Percentiles rank a stretch among this genome's conserved stretches.
These are phyloP conservation scores for Leucosporidium scottii DNA, from an alignment of 768 basidiomycete genomes.

Conservation along the genomic window DNA sequence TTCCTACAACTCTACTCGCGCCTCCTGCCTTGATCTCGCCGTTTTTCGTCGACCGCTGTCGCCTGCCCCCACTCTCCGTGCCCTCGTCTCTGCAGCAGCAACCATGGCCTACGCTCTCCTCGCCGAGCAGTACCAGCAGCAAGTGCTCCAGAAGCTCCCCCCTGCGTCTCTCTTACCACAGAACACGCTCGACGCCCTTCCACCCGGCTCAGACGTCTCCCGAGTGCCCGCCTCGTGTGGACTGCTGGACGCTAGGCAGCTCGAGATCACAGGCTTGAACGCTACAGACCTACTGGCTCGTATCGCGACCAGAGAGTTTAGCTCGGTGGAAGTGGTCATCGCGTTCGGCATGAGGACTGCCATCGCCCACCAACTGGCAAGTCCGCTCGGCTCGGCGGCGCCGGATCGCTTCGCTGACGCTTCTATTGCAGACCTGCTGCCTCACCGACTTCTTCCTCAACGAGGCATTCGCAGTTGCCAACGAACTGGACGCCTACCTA, in stretches of 20 bases:
- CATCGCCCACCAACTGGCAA: slow-evolving; percentile 67
- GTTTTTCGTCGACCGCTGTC: no score
- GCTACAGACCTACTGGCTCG: not conserved
- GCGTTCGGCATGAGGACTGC: slow-evolving; percentile 71
- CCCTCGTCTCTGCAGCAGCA: no score
- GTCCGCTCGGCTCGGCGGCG: not conserved
- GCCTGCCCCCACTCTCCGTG: no score
- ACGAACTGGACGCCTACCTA: slow-evolving; percentile 58
- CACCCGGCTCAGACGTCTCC: slow-evolving; percentile 1
- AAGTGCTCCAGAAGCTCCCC: not conserved
- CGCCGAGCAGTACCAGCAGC: no score
- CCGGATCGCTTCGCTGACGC: not conserved
- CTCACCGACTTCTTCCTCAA: slow-evolving; percentile 75
- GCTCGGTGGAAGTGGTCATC: slow-evolving; percentile 33
- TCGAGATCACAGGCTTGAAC: not conserved
- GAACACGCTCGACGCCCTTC: not conserved
- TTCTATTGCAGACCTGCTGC: slow-evolving; percentile 38
- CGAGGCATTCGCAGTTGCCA: slow-evolving; percentile 57
- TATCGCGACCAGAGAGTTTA: not conserved
- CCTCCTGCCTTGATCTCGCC: no score
- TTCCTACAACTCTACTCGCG: no score
- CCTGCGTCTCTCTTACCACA: not conserved
- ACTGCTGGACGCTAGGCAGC: not conserved
- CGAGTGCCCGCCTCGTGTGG: slow-evolving; percentile 2
- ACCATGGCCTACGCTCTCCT: no score